Evolutionary conservation across 805 yeast species (phyloP), one percentile per base, ranked within the genome.

Genomic region (Saccharomycopsis schoenii): DNA sequence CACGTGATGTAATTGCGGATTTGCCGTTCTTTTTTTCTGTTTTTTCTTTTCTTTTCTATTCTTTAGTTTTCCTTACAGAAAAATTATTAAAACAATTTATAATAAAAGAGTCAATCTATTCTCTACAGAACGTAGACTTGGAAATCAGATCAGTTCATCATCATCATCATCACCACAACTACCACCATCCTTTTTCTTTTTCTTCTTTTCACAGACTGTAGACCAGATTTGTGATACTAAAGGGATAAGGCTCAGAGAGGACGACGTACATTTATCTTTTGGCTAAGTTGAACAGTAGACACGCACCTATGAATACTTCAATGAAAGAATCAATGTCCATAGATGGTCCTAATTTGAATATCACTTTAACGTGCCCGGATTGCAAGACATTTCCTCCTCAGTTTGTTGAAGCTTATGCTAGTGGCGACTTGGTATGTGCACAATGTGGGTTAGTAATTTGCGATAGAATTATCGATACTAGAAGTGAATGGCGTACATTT

Each of bases 401-500:
- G 69, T 79, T 93, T 65, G 89, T 92, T 29, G 99, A 93, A 75
- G 78, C 97, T 67, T 96, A 92, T 69, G 88, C 96, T 67, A 98
- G 93, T 72, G 99, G 99, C 51, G 99, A 93, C 73, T 91, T 94
- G 68, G 97, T 93, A n/a, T 93, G 99, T 76, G 98, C 97, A 1
- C 80, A 91, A 64, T 94, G 99, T 77, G 99, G 99, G 2, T 77
- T 94, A 61, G 98, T 93, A 1, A 80, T 94, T 25, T 89, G 96
- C 67, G 96, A 91, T 71, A 80, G 92, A 65, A 85, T 93, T 58
- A 97, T 93, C 37, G 99, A 93, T 69, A 92, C 96, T 4, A 80
- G 98, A 67, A 89, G 97, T 0, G 99, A 93, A 77, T 93, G 99
- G 99, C 88, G 99, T 77, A 94, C 99, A 1, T 93, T 93, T 72